Percentiles rank a stretch among this genome's conserved stretches.
Conservation (phyloP, 495 filamentous ascomycete species). For the Aspergillus avenaceus region DNA sequence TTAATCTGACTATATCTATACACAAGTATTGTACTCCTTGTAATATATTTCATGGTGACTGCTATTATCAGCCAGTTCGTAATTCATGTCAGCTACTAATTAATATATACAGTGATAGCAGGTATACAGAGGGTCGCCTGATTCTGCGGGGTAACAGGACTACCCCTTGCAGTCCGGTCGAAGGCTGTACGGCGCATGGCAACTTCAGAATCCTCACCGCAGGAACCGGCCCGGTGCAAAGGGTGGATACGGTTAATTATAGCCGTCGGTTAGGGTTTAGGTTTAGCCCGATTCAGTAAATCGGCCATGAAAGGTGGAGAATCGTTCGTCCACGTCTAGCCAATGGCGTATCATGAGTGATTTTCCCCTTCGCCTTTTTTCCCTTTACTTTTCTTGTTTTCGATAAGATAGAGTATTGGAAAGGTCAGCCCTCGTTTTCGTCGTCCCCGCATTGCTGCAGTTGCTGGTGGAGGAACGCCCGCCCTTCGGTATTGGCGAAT, state of each 20-base stretch:
- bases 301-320: neutral
- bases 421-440: neutral
- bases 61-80: no score
- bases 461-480: constrained; percentile 29
- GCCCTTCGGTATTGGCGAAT: constrained; percentile 67
- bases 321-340: neutral
- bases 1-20: no score
- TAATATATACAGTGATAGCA: no score
- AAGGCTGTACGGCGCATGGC: no score
- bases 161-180: no score
- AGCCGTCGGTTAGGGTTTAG: neutral
- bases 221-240: neutral
- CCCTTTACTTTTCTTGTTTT: no score
- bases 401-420: neutral
- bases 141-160: no score
- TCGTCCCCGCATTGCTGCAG: constrained; percentile 3
- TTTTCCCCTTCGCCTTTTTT: no score
- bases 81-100: no score
- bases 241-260: neutral
- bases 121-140: no score
- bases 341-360: neutral
- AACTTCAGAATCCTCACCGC: neutral
- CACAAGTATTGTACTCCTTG: no score
- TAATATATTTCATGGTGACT: no score
- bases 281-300: neutral